Base-by-base conservation (phyloP, 2,329 filamentous ascomycete genomes). In the Rhinocladiella similis region DNA sequence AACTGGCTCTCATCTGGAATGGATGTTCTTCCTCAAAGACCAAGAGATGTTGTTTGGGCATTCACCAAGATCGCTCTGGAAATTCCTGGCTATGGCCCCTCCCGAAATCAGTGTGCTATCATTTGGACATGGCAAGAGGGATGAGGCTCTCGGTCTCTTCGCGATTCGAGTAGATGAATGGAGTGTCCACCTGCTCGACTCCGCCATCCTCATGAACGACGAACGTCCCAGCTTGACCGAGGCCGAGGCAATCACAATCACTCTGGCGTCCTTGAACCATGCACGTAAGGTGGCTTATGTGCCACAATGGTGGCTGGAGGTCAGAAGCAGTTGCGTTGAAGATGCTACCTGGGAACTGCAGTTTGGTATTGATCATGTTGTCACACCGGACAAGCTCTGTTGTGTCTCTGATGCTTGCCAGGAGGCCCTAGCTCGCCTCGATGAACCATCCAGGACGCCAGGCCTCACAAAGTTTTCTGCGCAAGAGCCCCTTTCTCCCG, bases 1-100 rank as follows among this genome's bases (percentile, higher is more conserved):
- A 18, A 16, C 2, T 25, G 46, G 36, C 27, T 5, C 5, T 10
- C 25, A 25, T 49, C 22, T 49, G 16, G 46, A 49, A 2, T 49
- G 46, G 46, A 49, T 49, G 12, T 49, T 49, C 46, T 49, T 49
- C 16, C 46, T 49, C 46, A 49, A 49, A 18, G 46, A 49, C 16
- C 46, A 49, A 5, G 46, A 49, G 3, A 49, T 33, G 46, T 14
- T 49, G 4, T 49, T 12, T 25, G 7, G 7, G 27, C 46, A 49
- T 33, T 25, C 46, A 36, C 46, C 25, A 3, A 18, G 25, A 19
- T 49, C 25, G 12, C 46, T 49, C 4, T 4, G 46, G 5, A 49
- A 49, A 49, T 49, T 49, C 16, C 20, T 49, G 9, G 7, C 19
- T 2, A 9, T 5, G 7, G 22, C 46, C 5, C 10, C 35, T 5